Base-by-base conservation (phyloP, 177 flowering plant species). In the Telopea speciosissima region DNA sequence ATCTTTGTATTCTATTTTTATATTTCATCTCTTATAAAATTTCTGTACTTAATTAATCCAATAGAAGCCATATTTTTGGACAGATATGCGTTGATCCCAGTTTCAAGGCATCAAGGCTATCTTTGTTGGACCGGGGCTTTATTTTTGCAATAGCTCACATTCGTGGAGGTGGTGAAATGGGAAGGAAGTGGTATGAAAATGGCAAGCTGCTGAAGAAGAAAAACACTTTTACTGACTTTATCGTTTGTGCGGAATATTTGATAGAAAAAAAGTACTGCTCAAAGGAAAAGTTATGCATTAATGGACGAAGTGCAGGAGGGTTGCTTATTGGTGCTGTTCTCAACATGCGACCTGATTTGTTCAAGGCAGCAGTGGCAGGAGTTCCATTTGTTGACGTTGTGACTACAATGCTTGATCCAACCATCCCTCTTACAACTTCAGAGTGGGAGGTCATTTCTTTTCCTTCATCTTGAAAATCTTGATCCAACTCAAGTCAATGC, bases 81-180 rank as follows among this genome's bases (percentile, higher is more conserved):
- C 23, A 77, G 78, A 22, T 59, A 28, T 77, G 78, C 68, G 42
- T 77, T 67, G 82, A 80, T 73, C 82, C 82, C 44, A 36, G 24
- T 70, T 80, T 80, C 64, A 72, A 63, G 23, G 70, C 75, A 56
- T 58, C 80, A 64, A 87, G 95, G 77, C 78, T 94, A 60, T 91
- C 98, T 68, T 78, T 94, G 75, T 76, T 94, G 73, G 96, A 94
- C 72, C 83, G 96, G 17, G 98, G 98, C 45, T 85, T 94, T 73
- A 79, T 92, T 63, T 94, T 44, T 82, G 95, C 83, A 14, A 88
- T 91, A 73, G 97, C 97, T 60, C 98, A 94, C 72, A 80, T 92
- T 77, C 98, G 97, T 71, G 98, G 97, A 24, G 98, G 98, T 68
- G 97, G 98, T 74, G 98, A 94, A 88, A 92, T 94, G 97, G 98